phyloP scores from a whole-genome alignment of 495 filamentous ascomycete species.

The Penicillium canariense region DNA sequence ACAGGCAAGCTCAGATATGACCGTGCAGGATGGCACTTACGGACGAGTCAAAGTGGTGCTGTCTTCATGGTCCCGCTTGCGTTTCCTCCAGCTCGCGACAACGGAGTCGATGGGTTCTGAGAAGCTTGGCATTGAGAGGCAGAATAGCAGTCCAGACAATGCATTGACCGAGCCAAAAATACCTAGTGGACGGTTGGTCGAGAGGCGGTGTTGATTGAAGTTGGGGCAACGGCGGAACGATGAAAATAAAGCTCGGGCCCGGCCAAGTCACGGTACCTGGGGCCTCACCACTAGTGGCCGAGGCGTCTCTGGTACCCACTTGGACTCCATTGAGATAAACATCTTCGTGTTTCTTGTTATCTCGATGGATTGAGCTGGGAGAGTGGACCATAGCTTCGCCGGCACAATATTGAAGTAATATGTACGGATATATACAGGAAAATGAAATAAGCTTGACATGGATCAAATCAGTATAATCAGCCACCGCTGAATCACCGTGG shows the following conservation, averaged over 20 bases:
- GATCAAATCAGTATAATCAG: too few species aligned
- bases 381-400: too few species aligned
- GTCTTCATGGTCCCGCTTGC: conserved; percentile 38
- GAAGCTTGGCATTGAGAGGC: conserved; percentile 30
- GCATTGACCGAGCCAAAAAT: not conserved
- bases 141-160: conserved; percentile 5
- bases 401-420: not conserved
- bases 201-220: not conserved
- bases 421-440: too few species aligned
- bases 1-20: not conserved
- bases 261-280: conserved; percentile 8
- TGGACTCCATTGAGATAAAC: not conserved
- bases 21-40: conserved; percentile 26
- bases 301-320: not conserved
- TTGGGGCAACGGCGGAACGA: not conserved
- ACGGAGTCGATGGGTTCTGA: conserved; percentile 21
- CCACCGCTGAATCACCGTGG: too few species aligned
- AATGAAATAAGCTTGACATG: too few species aligned
- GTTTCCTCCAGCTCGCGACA: conserved; percentile 29
- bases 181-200: not conserved
- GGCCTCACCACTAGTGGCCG: conserved; percentile 3
- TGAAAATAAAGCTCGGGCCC: conserved; percentile 17
- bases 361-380: too few species aligned
- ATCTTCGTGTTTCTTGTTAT: too few species aligned
- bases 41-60: conserved; percentile 19